Base-by-base conservation (phyloP, 2,329 filamentous ascomycete species). In the Diplodia intermedia region DNA sequence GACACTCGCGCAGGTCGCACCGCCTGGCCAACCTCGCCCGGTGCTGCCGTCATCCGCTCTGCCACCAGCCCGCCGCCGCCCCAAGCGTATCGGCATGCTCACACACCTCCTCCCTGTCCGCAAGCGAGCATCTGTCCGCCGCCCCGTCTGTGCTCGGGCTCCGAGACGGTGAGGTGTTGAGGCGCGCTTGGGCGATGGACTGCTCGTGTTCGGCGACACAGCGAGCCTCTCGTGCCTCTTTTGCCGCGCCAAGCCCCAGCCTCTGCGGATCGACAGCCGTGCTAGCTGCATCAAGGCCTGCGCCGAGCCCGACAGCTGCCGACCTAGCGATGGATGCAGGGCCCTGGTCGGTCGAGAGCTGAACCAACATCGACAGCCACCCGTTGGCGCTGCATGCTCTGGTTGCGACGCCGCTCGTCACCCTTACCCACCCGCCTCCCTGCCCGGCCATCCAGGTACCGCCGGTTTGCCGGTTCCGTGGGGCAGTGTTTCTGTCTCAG, bases 161-260 rank as follows among this genome's bases (percentile, higher is more conserved):
- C 38, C 38, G 56, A 47, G 36, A 14, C 60, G 60, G 60, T 63
- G 60, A 52, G 54, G 36, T 33, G 53, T 36, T 55, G 53, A 40
- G 52, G 36, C 36, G 36, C 36, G 36, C 36, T 38, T 38, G 36
- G 36, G 36, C 36, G 11, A 12, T 8, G 8, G 3, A 7, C 23
- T n/a, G n/a, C 47, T 63, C 60, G 60, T 63, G 60, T 63, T 63
- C 60, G 50, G 43, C n/a, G 26, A 26, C 26, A 26, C 26, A 26
- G 26, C 26, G 29, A 52, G n/a, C 31, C 47, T 38, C 43, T 62
- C 18, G 18, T 26, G 60, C 60, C 60, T 52, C 43, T 62, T 43
- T n/a, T 18, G 60, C 60, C 20, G 43, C 29, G 60, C 60, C 60
- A 63, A 63, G 60, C 23, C 60, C 60, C 60, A 52, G 60, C 60